phyloP scores from a whole-genome alignment of 352 stramenopile species.

The Thraustochytrium striatum region DNA sequence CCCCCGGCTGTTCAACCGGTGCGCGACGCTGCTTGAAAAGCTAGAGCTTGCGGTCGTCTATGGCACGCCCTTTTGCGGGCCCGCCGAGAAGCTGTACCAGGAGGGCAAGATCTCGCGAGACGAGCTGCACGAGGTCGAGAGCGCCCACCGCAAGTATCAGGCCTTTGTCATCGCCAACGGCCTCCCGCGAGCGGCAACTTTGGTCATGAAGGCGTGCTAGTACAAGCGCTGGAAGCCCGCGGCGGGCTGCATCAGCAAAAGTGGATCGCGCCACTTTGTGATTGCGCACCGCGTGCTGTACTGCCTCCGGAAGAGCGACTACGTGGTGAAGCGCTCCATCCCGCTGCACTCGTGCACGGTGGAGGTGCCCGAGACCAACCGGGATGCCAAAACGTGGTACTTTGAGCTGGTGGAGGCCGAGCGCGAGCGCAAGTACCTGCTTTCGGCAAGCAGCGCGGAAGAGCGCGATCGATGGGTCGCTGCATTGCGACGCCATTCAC shows the following conservation, averaged over 20 bases:
- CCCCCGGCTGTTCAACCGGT: slow-evolving; percentile 68
- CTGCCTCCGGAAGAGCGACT: slow-evolving; percentile 7
- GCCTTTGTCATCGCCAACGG: slow-evolving; percentile 62
- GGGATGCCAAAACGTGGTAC: not conserved
- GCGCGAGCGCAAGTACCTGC: slow-evolving; percentile 39
- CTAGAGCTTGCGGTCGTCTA: slow-evolving; percentile 71
- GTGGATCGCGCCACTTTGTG: slow-evolving; percentile 42
- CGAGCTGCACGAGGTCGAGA: slow-evolving; percentile 65
- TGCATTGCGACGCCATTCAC: slow-evolving; percentile 54
- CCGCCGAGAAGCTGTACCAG: slow-evolving; percentile 67
- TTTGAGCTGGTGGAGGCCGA: slow-evolving; percentile 34
- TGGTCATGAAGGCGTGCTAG: not conserved
- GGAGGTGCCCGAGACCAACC: not conserved
- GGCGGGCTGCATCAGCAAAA: not conserved
- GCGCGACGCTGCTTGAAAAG: slow-evolving; percentile 72
- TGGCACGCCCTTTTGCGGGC: slow-evolving; percentile 58
- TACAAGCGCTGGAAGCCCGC: slow-evolving; percentile 45
- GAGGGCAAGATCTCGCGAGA: slow-evolving; percentile 64
- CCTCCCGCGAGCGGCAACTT: not conserved
- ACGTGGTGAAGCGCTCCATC: slow-evolving; percentile 31
- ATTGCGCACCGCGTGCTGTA: slow-evolving; percentile 34
- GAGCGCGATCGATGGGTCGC: slow-evolving; percentile 51
- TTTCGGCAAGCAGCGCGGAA: slow-evolving; percentile 49
- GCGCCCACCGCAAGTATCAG: slow-evolving; percentile 65
- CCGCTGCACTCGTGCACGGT: slow-evolving; percentile 19